phyloP scores from a whole-genome alignment of 2,329 filamentous ascomycete species.

The Leptographium wingfieldii region DNA sequence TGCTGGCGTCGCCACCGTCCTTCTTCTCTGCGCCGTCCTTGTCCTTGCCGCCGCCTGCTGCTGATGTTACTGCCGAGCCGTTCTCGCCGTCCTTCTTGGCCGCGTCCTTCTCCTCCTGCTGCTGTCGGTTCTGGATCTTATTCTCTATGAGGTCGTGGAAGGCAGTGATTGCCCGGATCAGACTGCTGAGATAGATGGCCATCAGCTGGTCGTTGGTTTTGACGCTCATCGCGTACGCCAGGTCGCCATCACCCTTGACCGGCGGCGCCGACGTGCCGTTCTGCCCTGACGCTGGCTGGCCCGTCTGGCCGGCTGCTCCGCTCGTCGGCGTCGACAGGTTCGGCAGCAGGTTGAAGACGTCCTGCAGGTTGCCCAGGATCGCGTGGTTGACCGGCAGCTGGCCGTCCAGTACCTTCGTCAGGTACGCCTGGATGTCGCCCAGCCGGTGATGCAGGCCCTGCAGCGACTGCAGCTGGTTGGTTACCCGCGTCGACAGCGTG shows the following conservation, averaged over 20 bases:
- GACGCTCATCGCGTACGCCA: slow-evolving; percentile 93
- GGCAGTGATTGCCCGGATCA: slow-evolving; percentile 94
- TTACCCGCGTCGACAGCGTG: slow-evolving; percentile 91
- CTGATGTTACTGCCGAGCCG: slow-evolving; percentile 20
- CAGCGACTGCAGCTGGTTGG: slow-evolving; percentile 91
- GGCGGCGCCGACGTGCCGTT: slow-evolving; percentile 19
- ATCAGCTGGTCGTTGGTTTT: slow-evolving; percentile 99
- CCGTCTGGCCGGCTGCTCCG: slow-evolving; percentile 23
- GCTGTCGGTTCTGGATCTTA: slow-evolving; percentile 98
- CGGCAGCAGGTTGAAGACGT: slow-evolving; percentile 95
- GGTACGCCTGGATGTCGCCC: slow-evolving; percentile 87
- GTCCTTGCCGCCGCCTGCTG: slow-evolving; percentile 37
- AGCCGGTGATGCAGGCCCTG: slow-evolving; percentile 91
- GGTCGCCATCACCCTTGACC: slow-evolving; percentile 58
- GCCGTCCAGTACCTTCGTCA: slow-evolving; percentile 89
- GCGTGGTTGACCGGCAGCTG: slow-evolving; percentile 93
- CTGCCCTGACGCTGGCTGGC: slow-evolving; percentile 31
- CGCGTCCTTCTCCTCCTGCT: slow-evolving; percentile 86
- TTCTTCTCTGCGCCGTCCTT: slow-evolving; percentile 24
- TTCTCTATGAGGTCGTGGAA: slow-evolving; percentile 99
- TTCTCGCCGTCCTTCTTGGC: slow-evolving; percentile 63
- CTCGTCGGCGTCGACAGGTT: slow-evolving; percentile 76
- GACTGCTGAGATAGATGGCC: slow-evolving; percentile 91
- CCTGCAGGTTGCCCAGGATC: slow-evolving; percentile 95
- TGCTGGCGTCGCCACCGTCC: slow-evolving; percentile 28